These are phyloP conservation scores for Backusella circina DNA, from an alignment of 192 early-diverging fungal genomes.

Conservation along the genomic window DNA sequence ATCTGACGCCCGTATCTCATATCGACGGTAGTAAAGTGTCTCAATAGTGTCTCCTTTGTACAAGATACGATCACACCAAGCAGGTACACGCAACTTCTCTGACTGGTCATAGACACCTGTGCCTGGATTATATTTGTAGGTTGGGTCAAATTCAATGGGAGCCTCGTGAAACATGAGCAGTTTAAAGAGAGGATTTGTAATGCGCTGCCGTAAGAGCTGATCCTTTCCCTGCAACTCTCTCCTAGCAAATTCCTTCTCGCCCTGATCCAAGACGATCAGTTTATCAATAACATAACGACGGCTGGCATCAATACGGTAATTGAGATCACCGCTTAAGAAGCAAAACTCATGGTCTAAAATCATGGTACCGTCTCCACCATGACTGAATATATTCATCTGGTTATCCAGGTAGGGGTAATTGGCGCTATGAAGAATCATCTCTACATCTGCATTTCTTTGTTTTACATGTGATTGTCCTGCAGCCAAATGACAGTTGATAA, in stretches of 20 bases:
- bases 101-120: constrained; percentile 83
- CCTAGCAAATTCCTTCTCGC: background rate
- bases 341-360: constrained; percentile 75
- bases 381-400: constrained; percentile 47
- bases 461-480: constrained; percentile 73
- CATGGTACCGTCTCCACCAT: constrained; percentile 74
- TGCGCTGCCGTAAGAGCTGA: constrained; percentile 51
- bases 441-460: constrained; percentile 70
- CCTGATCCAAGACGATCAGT: background rate
- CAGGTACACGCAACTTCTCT: constrained; percentile 89
- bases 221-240: constrained; percentile 52
- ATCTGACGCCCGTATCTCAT: constrained; percentile 74
- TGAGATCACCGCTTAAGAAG: constrained; percentile 85
- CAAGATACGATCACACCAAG: constrained; percentile 96
- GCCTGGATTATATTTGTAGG: constrained; percentile 94
- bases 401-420: constrained; percentile 17
- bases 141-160: constrained; percentile 83
- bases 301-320: constrained; percentile 80
- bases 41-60: constrained; percentile 40
- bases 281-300: constrained; percentile 61
- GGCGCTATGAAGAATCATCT: constrained; percentile 55
- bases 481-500: constrained; percentile 84
- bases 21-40: constrained; percentile 56
- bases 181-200: constrained; percentile 64
- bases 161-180: constrained; percentile 75